Conservation (phyloP, 1,139 yeast genomes). For the Entelexis sorbosivorans region DNA sequence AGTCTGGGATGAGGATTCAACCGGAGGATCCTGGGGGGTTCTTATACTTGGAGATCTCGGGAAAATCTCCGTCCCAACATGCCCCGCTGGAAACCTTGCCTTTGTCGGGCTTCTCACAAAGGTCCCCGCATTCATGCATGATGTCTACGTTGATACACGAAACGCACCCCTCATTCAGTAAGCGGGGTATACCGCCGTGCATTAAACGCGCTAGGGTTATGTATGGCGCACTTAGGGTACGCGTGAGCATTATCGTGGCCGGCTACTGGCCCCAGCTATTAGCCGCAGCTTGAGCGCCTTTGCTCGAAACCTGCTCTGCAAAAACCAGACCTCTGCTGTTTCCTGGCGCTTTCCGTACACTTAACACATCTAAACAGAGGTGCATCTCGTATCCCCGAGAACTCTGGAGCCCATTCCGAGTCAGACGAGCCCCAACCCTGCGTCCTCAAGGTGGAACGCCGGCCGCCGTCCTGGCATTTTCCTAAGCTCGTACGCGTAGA, state of each 20-base stretch:
- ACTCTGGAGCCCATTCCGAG: background rate
- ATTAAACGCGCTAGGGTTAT: background rate
- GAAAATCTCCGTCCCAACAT: background rate
- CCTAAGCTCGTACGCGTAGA: background rate
- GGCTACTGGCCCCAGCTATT: background rate
- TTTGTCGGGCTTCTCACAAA: background rate
- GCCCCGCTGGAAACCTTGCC: conserved; percentile 9
- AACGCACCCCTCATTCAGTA: conserved; percentile 6
- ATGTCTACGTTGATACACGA: background rate
- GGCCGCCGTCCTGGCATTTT: background rate
- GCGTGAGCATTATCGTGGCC: background rate
- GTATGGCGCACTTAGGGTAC: background rate
- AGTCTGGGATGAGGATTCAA: background rate
- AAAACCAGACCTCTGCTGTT: background rate
- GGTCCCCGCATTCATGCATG: conserved; percentile 6
- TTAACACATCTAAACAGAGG: background rate
- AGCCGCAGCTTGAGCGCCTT: background rate
- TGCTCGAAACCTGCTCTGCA: background rate
- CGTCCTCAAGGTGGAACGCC: background rate
- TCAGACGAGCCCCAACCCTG: background rate
- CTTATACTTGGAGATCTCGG: conserved; percentile 7
- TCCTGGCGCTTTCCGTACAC: no score
- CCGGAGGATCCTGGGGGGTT: background rate
- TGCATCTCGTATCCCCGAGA: background rate
- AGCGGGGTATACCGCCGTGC: conserved; percentile 7